Base-by-base conservation (phyloP, 1,139 yeast species). In the Torulaspora globosa region DNA sequence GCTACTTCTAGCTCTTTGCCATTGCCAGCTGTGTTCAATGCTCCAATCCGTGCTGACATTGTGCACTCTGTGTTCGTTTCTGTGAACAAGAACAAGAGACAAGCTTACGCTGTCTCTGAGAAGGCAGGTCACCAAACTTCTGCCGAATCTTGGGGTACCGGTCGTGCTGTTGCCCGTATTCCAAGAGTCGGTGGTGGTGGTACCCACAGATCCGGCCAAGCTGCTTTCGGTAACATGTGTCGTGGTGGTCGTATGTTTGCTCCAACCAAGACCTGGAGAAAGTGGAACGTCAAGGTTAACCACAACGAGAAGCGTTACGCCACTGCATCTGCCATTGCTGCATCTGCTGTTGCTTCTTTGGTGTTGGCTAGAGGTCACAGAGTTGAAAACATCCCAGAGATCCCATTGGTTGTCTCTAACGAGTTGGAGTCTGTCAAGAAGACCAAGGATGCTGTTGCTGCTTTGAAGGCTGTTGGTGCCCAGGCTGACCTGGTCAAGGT, bases 211-310 rank as follows among this genome's bases (percentile, higher is more conserved):
- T 83, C 97, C 64, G 98, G 98, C 76, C 98, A 92, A 80, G 98
- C 90, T 76, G 98, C 98, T 73, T 92, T 92, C 82, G 98, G 98
- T 84, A 92, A 92, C 94, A 92, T 92, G 98, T 92, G 98, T 84
- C 92, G 98, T 80, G 97, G 97, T 76, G 98, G 98, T 81, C 96
- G 98, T 80, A 92, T 92, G 97, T 92, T 92, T 72, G 97, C 98
- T 76, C 98, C 98, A 76, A 92, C 98, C 78, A 92, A 94, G 84
- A 89, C 96, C 76, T 92, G 98, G 98, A 89, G 98, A 86, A 89
- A 84, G 80, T 92, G 98, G 98, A 95, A 94, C 89, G 95, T 92
- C 73, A 92, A 89, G 85, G 96, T 92, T 69, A 92, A 92, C 96
- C 97, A 89, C 78, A 92, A 90, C 88, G 96, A 92, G 81, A 92